A percentile compares a stretch with the other conserved stretches of the same genome.
These are phyloP conservation scores for Micractinium sp. DNA, from an alignment of 139 green algal genomes.

Conservation along the genomic window DNA sequence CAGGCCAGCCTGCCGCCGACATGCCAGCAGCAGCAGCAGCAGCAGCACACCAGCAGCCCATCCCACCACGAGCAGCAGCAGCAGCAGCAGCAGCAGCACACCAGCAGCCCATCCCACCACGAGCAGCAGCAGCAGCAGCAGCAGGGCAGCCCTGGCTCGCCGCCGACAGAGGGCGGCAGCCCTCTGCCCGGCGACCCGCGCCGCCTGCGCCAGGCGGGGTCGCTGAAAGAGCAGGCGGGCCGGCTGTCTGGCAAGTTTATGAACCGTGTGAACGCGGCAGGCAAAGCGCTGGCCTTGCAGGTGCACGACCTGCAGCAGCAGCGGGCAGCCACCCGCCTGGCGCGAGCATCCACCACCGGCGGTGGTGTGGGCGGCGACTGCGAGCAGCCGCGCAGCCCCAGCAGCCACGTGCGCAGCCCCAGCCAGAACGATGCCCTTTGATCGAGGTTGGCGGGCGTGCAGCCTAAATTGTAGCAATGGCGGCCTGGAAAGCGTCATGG, in stretches of 20 bases:
- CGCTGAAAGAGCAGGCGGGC: slow-evolving; percentile 25
- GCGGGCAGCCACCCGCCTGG: neutral
- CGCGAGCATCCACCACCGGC: neutral
- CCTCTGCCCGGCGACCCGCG: neutral
- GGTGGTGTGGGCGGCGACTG: neutral
- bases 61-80: too few relatives aligned
- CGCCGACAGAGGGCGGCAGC: neutral
- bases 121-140: slow-evolving; percentile 3
- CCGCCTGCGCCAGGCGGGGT: neutral
- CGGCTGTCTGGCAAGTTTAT: slow-evolving; percentile 14
- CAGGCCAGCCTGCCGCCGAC: neutral
- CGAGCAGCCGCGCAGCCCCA: neutral
- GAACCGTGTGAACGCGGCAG: neutral
- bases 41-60: too few relatives aligned
- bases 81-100: too few relatives aligned
- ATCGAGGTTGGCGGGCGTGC: neutral
- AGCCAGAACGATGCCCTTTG: neutral
- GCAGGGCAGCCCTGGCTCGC: neutral
- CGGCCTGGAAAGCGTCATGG: too few relatives aligned
- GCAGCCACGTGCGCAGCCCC: neutral
- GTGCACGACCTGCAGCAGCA: slow-evolving; percentile 30
- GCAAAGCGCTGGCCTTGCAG: slow-evolving; percentile 18
- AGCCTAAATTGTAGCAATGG: too few relatives aligned
- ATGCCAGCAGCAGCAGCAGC: neutral
- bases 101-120: too few relatives aligned